These are phyloP conservation scores for Hypoxylon fragiforme DNA, from an alignment of 495 filamentous ascomycete genomes.

Conservation along the genomic window DNA sequence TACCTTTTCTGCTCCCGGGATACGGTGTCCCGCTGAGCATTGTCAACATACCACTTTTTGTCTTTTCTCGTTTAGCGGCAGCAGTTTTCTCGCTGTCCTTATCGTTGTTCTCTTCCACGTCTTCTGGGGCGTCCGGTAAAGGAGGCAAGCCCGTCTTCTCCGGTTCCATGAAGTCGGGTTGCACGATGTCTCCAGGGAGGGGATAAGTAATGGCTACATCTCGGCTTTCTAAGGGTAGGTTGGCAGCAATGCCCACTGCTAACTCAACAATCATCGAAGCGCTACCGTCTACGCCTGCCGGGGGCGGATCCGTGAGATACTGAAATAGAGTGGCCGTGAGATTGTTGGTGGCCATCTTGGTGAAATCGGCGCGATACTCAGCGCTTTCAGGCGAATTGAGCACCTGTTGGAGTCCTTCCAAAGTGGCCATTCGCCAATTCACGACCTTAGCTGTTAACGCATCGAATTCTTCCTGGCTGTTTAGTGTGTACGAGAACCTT, in stretches of 20 bases:
- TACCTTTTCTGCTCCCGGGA: slow-evolving; percentile 45
- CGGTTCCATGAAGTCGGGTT: slow-evolving; percentile 76
- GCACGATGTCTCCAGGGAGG: slow-evolving; percentile 67
- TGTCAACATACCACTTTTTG: slow-evolving; percentile 41
- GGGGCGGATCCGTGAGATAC: slow-evolving; percentile 74
- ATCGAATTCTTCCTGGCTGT: slow-evolving; percentile 85
- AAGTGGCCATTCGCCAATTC: slow-evolving; percentile 89
- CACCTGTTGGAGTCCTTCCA: slow-evolving; percentile 81
- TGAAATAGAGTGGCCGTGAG: slow-evolving; percentile 70
- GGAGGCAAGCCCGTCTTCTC: slow-evolving; percentile 74
- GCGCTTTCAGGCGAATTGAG: slow-evolving; percentile 66
- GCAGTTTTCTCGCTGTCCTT: slow-evolving; percentile 49
- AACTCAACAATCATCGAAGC: slow-evolving; percentile 92
- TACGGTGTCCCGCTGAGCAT: slow-evolving; percentile 36
- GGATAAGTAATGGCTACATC: slow-evolving; percentile 89
- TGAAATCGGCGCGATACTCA: slow-evolving; percentile 66
- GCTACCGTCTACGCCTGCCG: slow-evolving; percentile 75
- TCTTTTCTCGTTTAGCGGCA: slow-evolving; percentile 43
- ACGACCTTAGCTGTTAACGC: slow-evolving; percentile 84
- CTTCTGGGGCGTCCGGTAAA: slow-evolving; percentile 59
- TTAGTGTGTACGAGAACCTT: slow-evolving; percentile 65
- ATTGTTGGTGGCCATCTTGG: slow-evolving; percentile 66
- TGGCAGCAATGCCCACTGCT: slow-evolving; percentile 80
- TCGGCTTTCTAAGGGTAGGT: slow-evolving; percentile 87
- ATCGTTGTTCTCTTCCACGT: slow-evolving; percentile 42